phyloP scores from a whole-genome alignment of 805 yeast genomes.

The Cyberlindnera euphorbiiphila region DNA sequence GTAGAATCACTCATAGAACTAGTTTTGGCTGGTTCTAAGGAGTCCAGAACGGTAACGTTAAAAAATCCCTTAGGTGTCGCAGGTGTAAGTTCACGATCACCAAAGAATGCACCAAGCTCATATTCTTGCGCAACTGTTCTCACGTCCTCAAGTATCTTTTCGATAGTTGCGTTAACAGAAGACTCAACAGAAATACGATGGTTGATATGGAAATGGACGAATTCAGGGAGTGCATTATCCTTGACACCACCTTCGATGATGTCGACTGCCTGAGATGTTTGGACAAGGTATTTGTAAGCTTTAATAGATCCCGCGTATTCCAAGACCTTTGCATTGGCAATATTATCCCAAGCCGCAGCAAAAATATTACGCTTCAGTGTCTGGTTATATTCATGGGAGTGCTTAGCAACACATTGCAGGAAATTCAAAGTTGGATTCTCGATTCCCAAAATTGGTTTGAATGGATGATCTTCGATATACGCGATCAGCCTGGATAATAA shows the following conservation, averaged over 20 bases:
- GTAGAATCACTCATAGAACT: conserved; percentile 43
- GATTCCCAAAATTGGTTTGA: conserved; percentile 39
- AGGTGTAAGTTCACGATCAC: conserved; percentile 8
- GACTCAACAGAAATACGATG: conserved; percentile 55
- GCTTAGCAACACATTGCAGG: conserved; percentile 61
- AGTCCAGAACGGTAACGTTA: conserved; percentile 20
- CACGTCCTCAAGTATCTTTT: conserved; percentile 34
- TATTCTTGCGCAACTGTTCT: conserved; percentile 38
- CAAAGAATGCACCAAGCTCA: conserved; percentile 28
- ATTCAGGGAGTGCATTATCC: conserved; percentile 65
- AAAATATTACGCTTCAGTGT: conserved; percentile 29
- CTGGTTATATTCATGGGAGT: conserved; percentile 25
- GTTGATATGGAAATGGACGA: conserved; percentile 45
- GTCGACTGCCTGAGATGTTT: conserved; percentile 44
- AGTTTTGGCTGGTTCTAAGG: conserved; percentile 50
- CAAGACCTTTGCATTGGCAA: conserved; percentile 36
- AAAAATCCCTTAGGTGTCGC: conserved; percentile 39
- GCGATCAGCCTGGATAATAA: conserved; percentile 52
- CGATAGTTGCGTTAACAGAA: conserved; percentile 29
- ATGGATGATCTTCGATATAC: conserved; percentile 52
- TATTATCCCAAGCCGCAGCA: conserved; percentile 32
- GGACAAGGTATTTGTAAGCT: conserved; percentile 35
- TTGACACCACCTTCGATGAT: conserved; percentile 62
- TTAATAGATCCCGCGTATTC: conserved; percentile 28
- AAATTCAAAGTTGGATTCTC: conserved; percentile 52